phyloP scores from a whole-genome alignment of 768 basidiomycete genomes.

The Tricholoma sp. region DNA sequence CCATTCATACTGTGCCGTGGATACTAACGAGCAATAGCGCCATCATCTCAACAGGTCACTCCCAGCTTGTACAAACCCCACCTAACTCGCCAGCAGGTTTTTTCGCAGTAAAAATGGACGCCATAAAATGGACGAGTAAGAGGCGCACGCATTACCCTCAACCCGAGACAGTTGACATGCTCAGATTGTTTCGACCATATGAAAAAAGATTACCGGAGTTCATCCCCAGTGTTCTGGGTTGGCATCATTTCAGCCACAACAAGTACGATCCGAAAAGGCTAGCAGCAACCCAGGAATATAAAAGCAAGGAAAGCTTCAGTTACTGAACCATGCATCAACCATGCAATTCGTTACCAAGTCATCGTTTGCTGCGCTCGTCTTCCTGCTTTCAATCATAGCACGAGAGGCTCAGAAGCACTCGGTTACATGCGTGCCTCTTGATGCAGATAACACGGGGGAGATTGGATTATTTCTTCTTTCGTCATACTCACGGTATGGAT shows the following conservation, averaged over 20 bases:
- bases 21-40: neutral
- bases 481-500: neutral
- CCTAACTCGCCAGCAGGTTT: neutral
- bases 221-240: neutral
- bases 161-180: neutral
- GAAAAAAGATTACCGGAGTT: neutral
- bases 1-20: neutral
- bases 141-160: neutral
- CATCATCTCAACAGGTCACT: neutral
- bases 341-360: no score
- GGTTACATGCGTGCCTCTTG: neutral
- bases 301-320: no score
- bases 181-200: neutral
- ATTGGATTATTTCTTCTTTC: neutral
- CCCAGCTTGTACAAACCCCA: neutral
- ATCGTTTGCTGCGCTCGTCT: neutral
- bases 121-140: neutral
- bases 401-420: neutral
- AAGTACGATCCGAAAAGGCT: no score
- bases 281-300: no score
- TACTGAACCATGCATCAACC: no score
- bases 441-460: neutral
- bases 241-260: neutral
- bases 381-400: neutral
- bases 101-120: neutral